Percentiles rank a stretch among this genome's conserved stretches.
Evolutionary conservation across 371 early-diverging fungal species (phyloP).

Genomic region (Lichtheimia ramosa): DNA sequence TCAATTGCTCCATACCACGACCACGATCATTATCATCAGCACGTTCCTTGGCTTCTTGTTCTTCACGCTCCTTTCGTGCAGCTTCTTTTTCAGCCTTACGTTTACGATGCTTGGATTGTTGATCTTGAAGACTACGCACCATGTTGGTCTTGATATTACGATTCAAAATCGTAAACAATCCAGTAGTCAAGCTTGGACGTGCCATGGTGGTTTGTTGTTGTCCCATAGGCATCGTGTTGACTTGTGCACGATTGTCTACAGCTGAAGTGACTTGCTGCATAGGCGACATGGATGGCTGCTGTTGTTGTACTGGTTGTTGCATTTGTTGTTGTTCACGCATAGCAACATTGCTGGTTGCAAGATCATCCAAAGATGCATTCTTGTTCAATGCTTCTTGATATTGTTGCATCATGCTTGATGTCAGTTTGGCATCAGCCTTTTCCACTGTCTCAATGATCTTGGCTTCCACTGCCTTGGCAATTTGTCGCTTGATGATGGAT

Average conservation of each 20-base stretch:
- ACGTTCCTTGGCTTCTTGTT: neutral
- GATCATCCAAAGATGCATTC: neutral
- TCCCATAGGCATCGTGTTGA: neutral
- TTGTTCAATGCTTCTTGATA: conserved; percentile 16
- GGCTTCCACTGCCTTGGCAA: conserved; percentile 46
- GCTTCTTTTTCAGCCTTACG: neutral
- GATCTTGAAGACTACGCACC: conserved; percentile 4
- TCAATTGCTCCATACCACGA: neutral
- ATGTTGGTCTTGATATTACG: conserved; percentile 22
- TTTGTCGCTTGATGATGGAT: conserved; percentile 44
- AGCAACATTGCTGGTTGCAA: neutral
- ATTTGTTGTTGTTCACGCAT: no score
- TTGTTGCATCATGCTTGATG: conserved; percentile 17
- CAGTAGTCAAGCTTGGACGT: conserved; percentile 24
- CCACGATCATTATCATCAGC: neutral
- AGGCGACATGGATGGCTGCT: neutral
- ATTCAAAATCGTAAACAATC: conserved; percentile 25
- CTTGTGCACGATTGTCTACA: neutral
- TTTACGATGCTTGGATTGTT: neutral
- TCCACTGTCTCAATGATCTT: conserved; percentile 36
- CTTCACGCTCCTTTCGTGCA: neutral
- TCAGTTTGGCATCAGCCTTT: conserved; percentile 36
- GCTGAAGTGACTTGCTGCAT: neutral
- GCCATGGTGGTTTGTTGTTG: neutral
- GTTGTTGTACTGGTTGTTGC: neutral